Evolutionary conservation across 495 filamentous ascomycete species (phyloP), one percentile per base, ranked within the genome.

Genomic region (Podospora pseudoanserina): DNA sequence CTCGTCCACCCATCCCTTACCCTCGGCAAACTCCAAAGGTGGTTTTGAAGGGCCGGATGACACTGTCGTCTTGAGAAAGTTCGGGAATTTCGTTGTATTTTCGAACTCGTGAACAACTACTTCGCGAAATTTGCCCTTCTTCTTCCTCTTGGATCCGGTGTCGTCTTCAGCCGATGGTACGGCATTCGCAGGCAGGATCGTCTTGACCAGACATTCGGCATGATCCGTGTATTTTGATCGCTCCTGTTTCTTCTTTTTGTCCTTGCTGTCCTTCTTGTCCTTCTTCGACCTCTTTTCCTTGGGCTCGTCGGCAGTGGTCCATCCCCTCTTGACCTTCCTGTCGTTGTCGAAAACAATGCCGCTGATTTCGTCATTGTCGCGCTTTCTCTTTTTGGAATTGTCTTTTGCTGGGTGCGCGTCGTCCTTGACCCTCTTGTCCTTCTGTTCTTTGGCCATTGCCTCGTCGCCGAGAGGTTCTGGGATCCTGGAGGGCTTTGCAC

Each of bases 1-100:
- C 70, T 87, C 86, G 74, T 97, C 91, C 4, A 96, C 83, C 95
- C 95, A 97, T 0, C 95, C 94, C 70, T 91, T 91, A 18, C 88
- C 92, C 32, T 97, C 88, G 19, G 91, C 79, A 75, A 85, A 93
- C 64, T 87, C 84, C 20, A 74, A 72, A 4, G 75, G 77, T 2
- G 81, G 74, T 18, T 73, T 76, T 4, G 77, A 66, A 18, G 69
- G 77, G 6, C 67, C 72, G 68, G 67, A 77, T 13, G 69, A 77
- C 56, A 56, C 73, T 71, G 68, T 82, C 0, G 78, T 76, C 69
- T 89, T 91, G 63, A 96, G 77, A 73, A 97, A 96, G 16, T 85
- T 89, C 0, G 91, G 89, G 65, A 91, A 88, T 66, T 96, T 94
- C 53, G 84, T 84, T 2, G 89, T 90, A 68, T 90, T 92, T 69